Conservation (phyloP, 2,329 filamentous ascomycete species). For the Ophiosphaerella herpotricha region DNA sequence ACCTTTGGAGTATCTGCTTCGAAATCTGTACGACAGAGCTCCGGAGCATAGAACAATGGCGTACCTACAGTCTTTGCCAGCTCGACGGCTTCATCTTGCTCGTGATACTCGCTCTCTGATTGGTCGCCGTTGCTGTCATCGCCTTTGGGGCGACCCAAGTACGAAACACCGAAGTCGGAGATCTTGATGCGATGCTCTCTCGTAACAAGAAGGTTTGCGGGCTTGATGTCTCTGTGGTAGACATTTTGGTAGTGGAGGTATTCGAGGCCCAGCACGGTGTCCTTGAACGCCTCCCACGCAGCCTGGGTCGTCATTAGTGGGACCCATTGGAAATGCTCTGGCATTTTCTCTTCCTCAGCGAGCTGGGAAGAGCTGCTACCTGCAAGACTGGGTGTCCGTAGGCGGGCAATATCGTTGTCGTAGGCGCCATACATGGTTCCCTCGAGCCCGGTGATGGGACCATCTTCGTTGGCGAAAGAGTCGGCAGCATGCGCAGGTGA, state of each 20-base stretch:
- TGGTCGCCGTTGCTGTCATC: constrained; percentile 74
- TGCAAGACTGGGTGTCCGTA: constrained; percentile 77
- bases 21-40: constrained; percentile 87
- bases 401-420: constrained; percentile 61
- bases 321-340: constrained; percentile 90
- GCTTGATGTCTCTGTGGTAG: constrained; percentile 58
- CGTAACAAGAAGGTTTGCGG: constrained; percentile 86
- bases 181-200: constrained; percentile 89
- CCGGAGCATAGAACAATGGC: constrained; percentile 95
- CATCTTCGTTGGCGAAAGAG: constrained; percentile 7
- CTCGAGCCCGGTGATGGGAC: constrained; percentile 63
- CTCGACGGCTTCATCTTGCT: constrained; percentile 91
- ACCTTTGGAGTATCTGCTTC: constrained; percentile 71
- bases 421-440: constrained; percentile 80
- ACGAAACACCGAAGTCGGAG: constrained; percentile 97
- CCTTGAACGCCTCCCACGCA: constrained; percentile 82
- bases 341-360: constrained; percentile 61
- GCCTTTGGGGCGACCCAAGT: constrained; percentile 85
- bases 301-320: constrained; percentile 88
- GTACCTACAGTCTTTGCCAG: constrained; percentile 98
- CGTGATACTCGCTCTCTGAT: constrained; percentile 81
- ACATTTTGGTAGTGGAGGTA: constrained; percentile 70
- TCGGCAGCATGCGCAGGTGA: constrained; percentile 26
- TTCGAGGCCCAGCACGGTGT: constrained; percentile 90
- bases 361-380: constrained; percentile 70